Evolutionary conservation across 768 basidiomycete genomes (phyloP).

Genomic region (Sporobolomyces pararoseus): DNA sequence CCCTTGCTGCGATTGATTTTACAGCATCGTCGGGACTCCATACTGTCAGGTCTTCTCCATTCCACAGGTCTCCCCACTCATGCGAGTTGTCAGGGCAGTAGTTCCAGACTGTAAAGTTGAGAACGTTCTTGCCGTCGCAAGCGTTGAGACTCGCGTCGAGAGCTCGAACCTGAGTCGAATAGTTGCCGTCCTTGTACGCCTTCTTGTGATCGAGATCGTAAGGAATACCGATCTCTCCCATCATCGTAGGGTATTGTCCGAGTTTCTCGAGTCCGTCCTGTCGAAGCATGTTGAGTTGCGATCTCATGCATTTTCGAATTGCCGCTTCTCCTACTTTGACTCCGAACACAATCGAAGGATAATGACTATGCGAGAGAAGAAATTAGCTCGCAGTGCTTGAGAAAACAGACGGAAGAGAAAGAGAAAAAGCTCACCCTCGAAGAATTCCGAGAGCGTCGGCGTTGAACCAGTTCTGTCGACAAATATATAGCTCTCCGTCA

Average conservation of each 20-base stretch:
- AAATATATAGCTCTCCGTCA: background rate
- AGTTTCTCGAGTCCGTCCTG: conserved; percentile 64
- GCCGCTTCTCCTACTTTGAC: conserved; percentile 76
- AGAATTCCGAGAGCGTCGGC: conserved; percentile 91
- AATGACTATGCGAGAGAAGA: conserved; percentile 52
- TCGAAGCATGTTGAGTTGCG: conserved; percentile 75
- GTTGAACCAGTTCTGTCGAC: conserved; percentile 83
- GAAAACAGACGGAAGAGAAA: conserved; percentile 42
- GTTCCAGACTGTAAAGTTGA: conserved; percentile 53
- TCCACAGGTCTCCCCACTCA: conserved; percentile 93
- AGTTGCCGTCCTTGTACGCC: conserved; percentile 78
- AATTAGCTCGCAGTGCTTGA: background rate
- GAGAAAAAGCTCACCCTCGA: conserved; percentile 55
- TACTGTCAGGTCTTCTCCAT: conserved; percentile 86
- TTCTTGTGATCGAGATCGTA: conserved; percentile 87
- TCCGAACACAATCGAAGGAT: conserved; percentile 64
- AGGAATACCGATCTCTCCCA: conserved; percentile 93
- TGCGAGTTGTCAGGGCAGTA: conserved; percentile 65
- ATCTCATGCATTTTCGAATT: conserved; percentile 74
- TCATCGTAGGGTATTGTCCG: conserved; percentile 71
- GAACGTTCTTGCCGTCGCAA: conserved; percentile 50
- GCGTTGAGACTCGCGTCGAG: conserved; percentile 53
- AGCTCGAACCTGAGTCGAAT: conserved; percentile 51
- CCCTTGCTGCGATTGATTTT: conserved; percentile 15
- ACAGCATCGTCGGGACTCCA: conserved; percentile 70